Conservation (phyloP, 2,329 filamentous ascomycete species). For the Tolypocladium ovalisporum region DNA sequence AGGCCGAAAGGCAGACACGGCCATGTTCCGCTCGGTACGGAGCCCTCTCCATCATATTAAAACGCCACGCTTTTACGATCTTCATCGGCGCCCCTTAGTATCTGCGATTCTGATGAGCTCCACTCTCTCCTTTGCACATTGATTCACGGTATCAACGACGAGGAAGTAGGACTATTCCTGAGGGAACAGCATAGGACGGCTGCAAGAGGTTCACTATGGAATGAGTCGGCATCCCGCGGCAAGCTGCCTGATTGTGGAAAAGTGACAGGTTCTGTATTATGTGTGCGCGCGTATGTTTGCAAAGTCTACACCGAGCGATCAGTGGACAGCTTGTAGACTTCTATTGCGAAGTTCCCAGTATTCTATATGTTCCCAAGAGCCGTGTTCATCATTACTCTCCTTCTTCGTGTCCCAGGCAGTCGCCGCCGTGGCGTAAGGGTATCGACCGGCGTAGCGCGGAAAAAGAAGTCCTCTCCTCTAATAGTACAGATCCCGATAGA, state of each 20-base stretch:
- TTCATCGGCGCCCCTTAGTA: no score
- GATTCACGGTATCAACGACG: no score
- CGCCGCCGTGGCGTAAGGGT: conserved; percentile 10
- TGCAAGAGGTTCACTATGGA: background rate
- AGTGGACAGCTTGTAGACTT: conserved; percentile 5
- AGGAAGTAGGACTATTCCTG: no score
- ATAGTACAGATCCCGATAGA: conserved; percentile 15
- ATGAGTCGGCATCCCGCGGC: background rate
- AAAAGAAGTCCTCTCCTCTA: conserved; percentile 10
- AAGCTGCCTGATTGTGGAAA: background rate
- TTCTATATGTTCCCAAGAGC: background rate
- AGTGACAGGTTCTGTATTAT: background rate
- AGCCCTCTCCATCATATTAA: background rate
- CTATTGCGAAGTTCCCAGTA: conserved; percentile 1
- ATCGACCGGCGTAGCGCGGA: conserved; percentile 13
- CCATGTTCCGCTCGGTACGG: background rate
- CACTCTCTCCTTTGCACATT: background rate
- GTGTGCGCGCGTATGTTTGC: background rate
- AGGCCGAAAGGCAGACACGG: background rate
- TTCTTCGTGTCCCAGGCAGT: conserved; percentile 4
- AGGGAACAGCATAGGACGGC: no score
- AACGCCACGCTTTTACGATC: background rate
- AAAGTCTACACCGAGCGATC: conserved; percentile 6
- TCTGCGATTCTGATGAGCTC: no score
- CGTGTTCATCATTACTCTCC: conserved; percentile 4